A percentile compares a stretch with the other conserved stretches of the same genome.
Conservation (phyloP, 495 filamentous ascomycete genomes). For the Hyaloscypha variabilis region DNA sequence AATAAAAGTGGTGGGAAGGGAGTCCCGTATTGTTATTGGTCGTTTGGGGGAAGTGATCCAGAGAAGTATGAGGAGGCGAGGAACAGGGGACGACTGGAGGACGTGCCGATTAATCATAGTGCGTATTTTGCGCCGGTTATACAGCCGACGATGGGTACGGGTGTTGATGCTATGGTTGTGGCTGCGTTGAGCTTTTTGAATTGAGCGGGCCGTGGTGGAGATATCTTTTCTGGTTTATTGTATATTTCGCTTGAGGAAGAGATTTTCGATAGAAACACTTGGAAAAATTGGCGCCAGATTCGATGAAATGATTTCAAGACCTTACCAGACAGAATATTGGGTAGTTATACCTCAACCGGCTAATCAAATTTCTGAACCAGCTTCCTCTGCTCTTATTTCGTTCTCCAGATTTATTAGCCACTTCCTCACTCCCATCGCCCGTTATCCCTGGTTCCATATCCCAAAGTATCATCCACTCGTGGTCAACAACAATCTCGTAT, state of each 20-base stretch:
- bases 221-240: background rate
- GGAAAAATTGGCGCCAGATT: too few species aligned
- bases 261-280: background rate
- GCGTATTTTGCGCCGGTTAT: slow-evolving; percentile 62
- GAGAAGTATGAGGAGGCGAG: slow-evolving; percentile 33
- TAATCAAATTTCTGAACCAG: too few species aligned
- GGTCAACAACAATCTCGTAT: too few species aligned
- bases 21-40: slow-evolving; percentile 58
- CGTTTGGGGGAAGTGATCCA: slow-evolving; percentile 52
- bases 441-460: too few species aligned
- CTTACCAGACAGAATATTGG: too few species aligned
- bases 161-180: slow-evolving; percentile 56
- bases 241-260: too few species aligned
- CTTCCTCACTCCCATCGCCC: too few species aligned
- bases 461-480: too few species aligned
- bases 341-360: too few species aligned
- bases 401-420: too few species aligned
- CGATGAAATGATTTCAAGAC: too few species aligned
- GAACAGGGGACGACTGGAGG: slow-evolving; percentile 41
- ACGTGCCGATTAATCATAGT: slow-evolving; percentile 60
- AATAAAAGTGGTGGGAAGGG: slow-evolving; percentile 35
- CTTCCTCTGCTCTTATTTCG: too few species aligned
- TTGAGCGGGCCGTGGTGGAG: background rate
- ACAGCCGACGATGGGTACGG: slow-evolving; percentile 59
- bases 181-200: slow-evolving; percentile 52